Evolutionary conservation across 495 filamentous ascomycete genomes (phyloP), one percentile per base, ranked within the genome.

Genomic region (Parathielavia appendiculata): DNA sequence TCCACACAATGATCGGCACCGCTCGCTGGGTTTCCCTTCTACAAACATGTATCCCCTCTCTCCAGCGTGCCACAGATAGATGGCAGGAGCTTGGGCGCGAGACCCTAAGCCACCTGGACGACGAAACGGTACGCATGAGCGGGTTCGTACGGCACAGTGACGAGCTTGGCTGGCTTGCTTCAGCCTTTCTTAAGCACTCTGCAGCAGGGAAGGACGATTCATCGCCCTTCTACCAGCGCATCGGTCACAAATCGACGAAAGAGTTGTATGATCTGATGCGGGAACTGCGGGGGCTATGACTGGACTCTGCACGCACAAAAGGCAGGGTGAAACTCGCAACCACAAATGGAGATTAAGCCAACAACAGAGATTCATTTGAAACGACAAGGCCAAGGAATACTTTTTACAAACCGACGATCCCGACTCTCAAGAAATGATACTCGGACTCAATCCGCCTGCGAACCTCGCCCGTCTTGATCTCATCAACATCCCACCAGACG

Each of bases 401-500:
- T 6, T 30, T 30, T 38, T 19, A 39, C 20, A 58, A 5, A 20
- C 62, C 62, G 2, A 51, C n/a, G 8, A 64, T 39, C 0, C 62
- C 58, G 35, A 64, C 19, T 16, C 51, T 30, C 16, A 64, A 38
- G 17, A 61, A 58, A 23, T 58, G 50, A 14, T 30, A 26, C 0
- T 64, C 51, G 1, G 22, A 17, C n/a, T 47, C 54, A 5, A 61
- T 13, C 13, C 45, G 46, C 34, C 36, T 16, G 1, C 17, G 19
- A 3, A 56, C 12, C 16, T 51, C 62, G 13, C 22, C 38, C 10
- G 13, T 35, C 65, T 65, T 65, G 53, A 83, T 44, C 69, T 83
- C 79, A 8, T 80, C 72, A 0, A 84, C 71, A 58, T 84, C 82
- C 81, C 81, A 84, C 30, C 69, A 67, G 1, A 71, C 71, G 63